Base-by-base conservation (phyloP, 768 basidiomycete species). In the Psilocybe cyanescens region DNA sequence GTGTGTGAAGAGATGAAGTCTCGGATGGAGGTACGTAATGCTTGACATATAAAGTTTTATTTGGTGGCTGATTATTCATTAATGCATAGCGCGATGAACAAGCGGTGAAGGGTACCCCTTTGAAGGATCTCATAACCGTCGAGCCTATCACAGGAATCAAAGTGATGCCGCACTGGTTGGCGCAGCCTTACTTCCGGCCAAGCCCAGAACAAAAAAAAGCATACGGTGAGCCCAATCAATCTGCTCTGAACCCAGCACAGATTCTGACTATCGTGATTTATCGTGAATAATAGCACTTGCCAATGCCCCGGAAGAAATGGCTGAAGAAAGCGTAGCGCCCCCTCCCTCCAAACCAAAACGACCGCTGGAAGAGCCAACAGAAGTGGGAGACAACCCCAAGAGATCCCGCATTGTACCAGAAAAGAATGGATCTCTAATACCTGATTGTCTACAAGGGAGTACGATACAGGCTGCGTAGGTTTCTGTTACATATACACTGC, bases 151-250 rank as follows among this genome's bases (percentile, higher is more conserved):
- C 76, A 4, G 78, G 78, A 14, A 65, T 79, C 33, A 70, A 70
- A 35, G 62, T 78, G 28, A 72, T 80, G 59, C 80, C 80, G 0
- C 76, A 79, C 62, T 82, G 81, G 80, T 65, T 86, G 9, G 82
- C 83, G 6, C 89, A 91, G 73, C 88, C 89, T 0, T 86, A 88
- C 67, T 82, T 88, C 64, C 76, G 88, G n/a, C 82, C 85, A 9
- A 62, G 66, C 17, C 62, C 67, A 8, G 62, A 68, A 50, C 69
- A 69, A 60, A 69, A 67, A 57, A 68, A 69, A 37, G 68, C 70
- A 9, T 68, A 65, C 44, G 63, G 70, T 68, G 11, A 58, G 65
- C 11, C 55, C 0, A 4, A 29, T 19, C n/a, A 19, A 3, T 8
- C 8, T 24, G 4, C 33, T 14, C 14, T 7, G 9, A 14, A 19